These are phyloP conservation scores for Lepidium africanum DNA, from an alignment of 345 rosid genomes.

Conservation along the genomic window DNA sequence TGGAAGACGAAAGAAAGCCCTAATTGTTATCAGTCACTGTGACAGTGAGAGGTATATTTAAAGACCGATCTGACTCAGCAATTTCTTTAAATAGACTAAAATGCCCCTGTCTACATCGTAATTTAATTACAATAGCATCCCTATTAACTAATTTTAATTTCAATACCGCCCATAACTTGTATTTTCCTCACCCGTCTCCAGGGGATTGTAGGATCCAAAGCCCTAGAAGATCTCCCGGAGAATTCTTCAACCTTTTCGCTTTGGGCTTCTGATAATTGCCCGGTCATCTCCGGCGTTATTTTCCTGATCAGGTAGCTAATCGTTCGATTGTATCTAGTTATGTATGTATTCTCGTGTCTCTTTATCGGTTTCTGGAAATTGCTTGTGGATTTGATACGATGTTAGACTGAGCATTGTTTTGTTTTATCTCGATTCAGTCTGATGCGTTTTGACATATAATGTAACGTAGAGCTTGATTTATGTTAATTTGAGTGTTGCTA, in stretches of 20 bases:
- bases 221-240: conserved; percentile 5
- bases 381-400: background rate
- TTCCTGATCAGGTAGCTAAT: background rate
- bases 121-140: background rate
- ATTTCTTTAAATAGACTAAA: background rate
- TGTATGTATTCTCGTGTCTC: background rate
- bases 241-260: background rate
- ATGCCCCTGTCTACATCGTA: background rate
- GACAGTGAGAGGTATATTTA: background rate
- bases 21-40: background rate
- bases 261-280: background rate
- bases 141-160: background rate
- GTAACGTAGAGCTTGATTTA: background rate
- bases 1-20: conserved; percentile 6
- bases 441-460: background rate
- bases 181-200: background rate
- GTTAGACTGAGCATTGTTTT: background rate
- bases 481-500: background rate
- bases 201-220: background rate
- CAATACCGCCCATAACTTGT: background rate
- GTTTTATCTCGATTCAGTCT: background rate
- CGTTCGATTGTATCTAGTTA: background rate
- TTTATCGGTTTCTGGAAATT: background rate
- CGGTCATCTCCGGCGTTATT: background rate
- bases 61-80: background rate